Conservation (phyloP, 495 filamentous ascomycete genomes). For the Choiromyces venosus region DNA sequence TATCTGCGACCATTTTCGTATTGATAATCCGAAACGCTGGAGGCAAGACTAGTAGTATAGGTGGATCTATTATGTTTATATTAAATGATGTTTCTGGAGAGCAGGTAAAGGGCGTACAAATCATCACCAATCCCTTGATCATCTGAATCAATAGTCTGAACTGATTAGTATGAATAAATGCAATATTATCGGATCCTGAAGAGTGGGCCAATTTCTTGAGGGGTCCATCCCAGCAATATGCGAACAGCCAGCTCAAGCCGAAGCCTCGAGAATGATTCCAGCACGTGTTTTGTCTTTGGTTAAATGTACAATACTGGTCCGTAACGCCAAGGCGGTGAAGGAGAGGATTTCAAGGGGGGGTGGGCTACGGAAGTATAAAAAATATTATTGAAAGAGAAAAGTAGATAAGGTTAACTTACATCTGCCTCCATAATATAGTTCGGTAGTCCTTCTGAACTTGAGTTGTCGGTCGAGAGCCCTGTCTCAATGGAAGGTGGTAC, state of each 20-base stretch:
- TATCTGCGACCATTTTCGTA: conserved; percentile 50
- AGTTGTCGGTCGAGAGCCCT: not conserved
- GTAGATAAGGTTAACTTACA: not conserved
- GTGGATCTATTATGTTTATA: conserved; percentile 4
- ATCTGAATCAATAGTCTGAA: not conserved
- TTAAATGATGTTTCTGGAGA: not conserved
- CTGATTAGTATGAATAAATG: not conserved
- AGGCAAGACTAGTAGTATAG: conserved; percentile 14
- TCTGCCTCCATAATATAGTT: not conserved
- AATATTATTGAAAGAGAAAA: not conserved
- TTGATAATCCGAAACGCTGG: conserved; percentile 15
- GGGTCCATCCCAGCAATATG: not conserved
- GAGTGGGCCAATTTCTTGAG: not conserved
- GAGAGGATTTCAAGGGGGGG: not conserved
- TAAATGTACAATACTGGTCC: not conserved
- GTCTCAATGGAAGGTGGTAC: not conserved
- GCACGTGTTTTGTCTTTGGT: not conserved
- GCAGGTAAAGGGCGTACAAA: not conserved
- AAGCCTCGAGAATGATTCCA: not conserved
- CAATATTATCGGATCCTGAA: not conserved
- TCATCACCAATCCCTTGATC: conserved; percentile 16
- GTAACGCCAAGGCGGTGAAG: not conserved
- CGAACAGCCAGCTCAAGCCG: not conserved
- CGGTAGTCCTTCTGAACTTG: not conserved
- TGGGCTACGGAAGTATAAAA: not conserved